Evolutionary conservation across 2,329 filamentous ascomycete species (phyloP).

Genomic region (Talaromyces sp.): DNA sequence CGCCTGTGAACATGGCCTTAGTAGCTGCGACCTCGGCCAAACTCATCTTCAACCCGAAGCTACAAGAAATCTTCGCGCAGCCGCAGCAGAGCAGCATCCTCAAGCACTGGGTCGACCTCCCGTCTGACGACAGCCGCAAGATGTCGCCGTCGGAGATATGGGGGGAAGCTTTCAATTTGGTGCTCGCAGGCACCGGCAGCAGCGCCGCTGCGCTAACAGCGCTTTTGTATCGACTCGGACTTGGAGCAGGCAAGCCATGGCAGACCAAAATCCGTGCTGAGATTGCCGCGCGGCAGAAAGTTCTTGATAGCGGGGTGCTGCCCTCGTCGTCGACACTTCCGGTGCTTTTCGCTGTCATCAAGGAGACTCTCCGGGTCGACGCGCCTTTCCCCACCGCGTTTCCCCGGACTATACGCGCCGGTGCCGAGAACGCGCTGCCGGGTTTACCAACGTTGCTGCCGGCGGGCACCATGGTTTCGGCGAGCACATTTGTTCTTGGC

Average conservation of each 20-base stretch:
- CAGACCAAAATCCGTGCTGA: constrained; percentile 14
- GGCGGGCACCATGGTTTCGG: constrained; percentile 15
- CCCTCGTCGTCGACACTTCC: neutral
- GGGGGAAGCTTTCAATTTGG: constrained; percentile 14
- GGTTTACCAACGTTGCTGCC: constrained; percentile 12
- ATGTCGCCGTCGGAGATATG: constrained; percentile 13
- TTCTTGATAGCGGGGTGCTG: neutral
- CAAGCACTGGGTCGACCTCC: constrained; percentile 14
- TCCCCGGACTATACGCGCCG: constrained; percentile 15
- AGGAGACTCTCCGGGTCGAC: constrained; percentile 14
- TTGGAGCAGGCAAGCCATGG: constrained; percentile 13
- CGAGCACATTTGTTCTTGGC: constrained; percentile 16
- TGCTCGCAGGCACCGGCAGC: constrained; percentile 17
- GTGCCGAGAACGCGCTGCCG: constrained; percentile 14
- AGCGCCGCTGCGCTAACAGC: constrained; percentile 16
- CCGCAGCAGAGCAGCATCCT: constrained; percentile 13
- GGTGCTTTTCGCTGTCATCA: constrained; percentile 16
- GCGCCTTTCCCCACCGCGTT: constrained; percentile 16
- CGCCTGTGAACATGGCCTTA: constrained; percentile 1
- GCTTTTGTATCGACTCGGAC: constrained; percentile 13
- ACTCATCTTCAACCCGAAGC: constrained; percentile 7
- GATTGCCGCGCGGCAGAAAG: neutral
- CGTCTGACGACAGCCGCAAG: constrained; percentile 10
- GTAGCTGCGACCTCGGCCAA: constrained; percentile 6
- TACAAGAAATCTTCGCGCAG: neutral